Evolutionary conservation across 2,329 filamentous ascomycete genomes (phyloP), one percentile per base, ranked within the genome.

Genomic region (Neofusicoccum sp.): DNA sequence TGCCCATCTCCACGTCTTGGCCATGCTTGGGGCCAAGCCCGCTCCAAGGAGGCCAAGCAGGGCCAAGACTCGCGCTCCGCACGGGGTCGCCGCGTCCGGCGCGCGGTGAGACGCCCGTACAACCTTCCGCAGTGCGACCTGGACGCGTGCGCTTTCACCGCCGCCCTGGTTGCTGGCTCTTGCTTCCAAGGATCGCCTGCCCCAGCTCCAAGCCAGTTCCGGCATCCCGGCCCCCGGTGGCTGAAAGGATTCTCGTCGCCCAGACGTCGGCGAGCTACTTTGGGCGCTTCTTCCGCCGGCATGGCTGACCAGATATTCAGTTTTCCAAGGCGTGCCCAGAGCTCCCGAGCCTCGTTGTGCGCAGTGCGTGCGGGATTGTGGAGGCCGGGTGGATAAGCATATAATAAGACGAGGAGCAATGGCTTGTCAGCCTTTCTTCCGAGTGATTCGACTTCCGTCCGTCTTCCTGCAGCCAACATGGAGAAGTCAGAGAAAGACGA

Each of bases 401-500:
- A 58, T 58, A 58, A 58, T 45, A 33, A 34, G 52, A 39, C 52
- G 52, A 39, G 28, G 37, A 56, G 54, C 54, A 34, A 34, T 14
- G 52, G 41, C 22, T 9, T 16, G 41, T 7, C n/a, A 9, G 28
- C 22, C 28, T 36, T 44, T 58, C 29, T 22, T 33, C 48, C 14
- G 14, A 50, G 14, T 37, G 48, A 50, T 45, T 22, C 50, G 16
- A 16, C 54, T 34, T 58, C 28, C 39, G 9, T 33, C 52, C 6
- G 22, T 56, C 22, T 56, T 41, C 16, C 6, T 28, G 8, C 49
- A 16, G 49, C 34, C 52, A 56, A 56, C 16, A 45, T 45, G 54
- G 54, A 58, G 54, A 58, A 58, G 54, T 5, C 29, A n/a, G 54
- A 56, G 37, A 58, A 58, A n/a, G 54, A 67, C 29, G 67, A 71